Base-by-base conservation (phyloP, 2,329 filamentous ascomycete species). In the Lanzia echinophila region DNA sequence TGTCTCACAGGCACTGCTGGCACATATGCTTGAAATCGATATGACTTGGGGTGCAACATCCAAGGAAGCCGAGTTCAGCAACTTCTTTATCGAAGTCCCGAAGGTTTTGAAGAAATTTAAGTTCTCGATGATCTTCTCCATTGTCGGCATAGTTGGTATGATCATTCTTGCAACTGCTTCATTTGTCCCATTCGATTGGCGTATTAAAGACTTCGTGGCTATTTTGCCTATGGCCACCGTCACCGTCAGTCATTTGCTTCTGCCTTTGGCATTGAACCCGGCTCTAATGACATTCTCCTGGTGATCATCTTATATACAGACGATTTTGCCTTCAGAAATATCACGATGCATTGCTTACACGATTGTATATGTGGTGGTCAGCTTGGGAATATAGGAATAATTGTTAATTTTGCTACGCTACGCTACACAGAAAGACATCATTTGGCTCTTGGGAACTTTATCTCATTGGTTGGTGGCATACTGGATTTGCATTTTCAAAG, bases 41-140 rank as follows among this genome's bases (percentile, higher is more conserved):
- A 92, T 94, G 85, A 82, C 81, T 3, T 94, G 89, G 89, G 88
- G 88, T 48, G 83, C 88, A 1, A 95, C 90, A 0, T 80, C 84
- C 39, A 95, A 95, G 72, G 90, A 95, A 72, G 81, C 82, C 47
- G 86, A 90, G 63, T 84, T 86, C 65, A 85, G 86, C 24, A 87
- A 89, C 70, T 95, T 95, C 72, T 92, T 91, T 72, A 86, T 88
- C 56, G 89, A 94, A 67, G 81, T 91, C 17, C 86, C 86, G 33
- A 87, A 86, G 67, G 87, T 95, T 39, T 68, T 92, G 63, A 86
- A 84, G 71, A 84, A 82, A 67, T 89, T 90, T 70, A 81, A 85
- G 69, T 75, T 70, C 63, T 66, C 64, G 61, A 56, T 69, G 72
- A 56, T 66, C 60, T 47, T 61, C 66, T 56, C 57, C 66, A 38